Percentiles rank a stretch among this genome's conserved stretches.
phyloP scores from a whole-genome alignment of 164 flowering plant genomes.

The Umbilicus rupestris region DNA sequence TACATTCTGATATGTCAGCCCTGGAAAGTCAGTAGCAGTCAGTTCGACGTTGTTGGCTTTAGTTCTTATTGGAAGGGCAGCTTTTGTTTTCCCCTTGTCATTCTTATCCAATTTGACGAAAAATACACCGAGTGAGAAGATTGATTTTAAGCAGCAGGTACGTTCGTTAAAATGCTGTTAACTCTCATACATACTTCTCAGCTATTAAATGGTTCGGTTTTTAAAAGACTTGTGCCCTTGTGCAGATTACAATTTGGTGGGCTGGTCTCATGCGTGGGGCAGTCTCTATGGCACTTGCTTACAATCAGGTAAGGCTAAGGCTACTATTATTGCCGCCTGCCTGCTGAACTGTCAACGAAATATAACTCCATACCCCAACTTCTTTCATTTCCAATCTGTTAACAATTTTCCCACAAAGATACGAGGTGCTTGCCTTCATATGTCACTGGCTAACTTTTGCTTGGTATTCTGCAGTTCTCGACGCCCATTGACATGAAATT shows the following conservation, averaged over 20 bases:
- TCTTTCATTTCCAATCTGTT: not conserved
- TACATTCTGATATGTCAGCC: slow-evolving; percentile 24
- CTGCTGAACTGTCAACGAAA: not conserved
- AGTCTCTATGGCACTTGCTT: slow-evolving; percentile 74
- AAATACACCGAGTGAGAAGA: slow-evolving; percentile 28
- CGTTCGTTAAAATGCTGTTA: not conserved
- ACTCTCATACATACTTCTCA: not conserved
- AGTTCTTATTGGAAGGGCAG: slow-evolving; percentile 46
- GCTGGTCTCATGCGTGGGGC: slow-evolving; percentile 75
- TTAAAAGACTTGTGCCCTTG: not conserved
- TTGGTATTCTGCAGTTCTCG: slow-evolving; percentile 54
- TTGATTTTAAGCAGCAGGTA: slow-evolving; percentile 40
- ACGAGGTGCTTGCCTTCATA: not conserved
- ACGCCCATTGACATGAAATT: slow-evolving; percentile 57
- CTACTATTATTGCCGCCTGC: not conserved
- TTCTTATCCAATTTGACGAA: slow-evolving; percentile 44
- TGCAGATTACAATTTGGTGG: slow-evolving; percentile 61
- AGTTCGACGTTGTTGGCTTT: slow-evolving; percentile 43
- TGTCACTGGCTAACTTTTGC: not conserved
- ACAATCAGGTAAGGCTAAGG: slow-evolving; percentile 36
- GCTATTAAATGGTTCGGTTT: not conserved
- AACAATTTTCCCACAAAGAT: not conserved
- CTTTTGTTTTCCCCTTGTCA: slow-evolving; percentile 49
- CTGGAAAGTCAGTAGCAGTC: slow-evolving; percentile 39
- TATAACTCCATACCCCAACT: not conserved